Conservation (phyloP, 2,329 filamentous ascomycete genomes). For the Akanthomyces muscarius region DNA sequence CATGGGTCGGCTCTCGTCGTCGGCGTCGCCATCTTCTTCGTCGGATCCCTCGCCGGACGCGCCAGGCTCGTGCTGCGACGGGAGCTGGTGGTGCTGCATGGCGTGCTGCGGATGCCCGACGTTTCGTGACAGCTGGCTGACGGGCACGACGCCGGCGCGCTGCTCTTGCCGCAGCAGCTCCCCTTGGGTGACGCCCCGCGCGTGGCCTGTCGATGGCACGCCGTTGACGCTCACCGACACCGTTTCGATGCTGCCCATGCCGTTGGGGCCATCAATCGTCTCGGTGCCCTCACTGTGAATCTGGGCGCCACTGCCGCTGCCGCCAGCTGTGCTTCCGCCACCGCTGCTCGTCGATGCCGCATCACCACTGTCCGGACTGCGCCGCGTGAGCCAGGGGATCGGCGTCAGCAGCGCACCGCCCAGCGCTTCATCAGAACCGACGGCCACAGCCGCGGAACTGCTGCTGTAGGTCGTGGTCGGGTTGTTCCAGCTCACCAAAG, state of each 20-base stretch:
- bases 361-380: constrained; percentile 29
- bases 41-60: constrained; percentile 19
- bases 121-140: constrained; percentile 52
- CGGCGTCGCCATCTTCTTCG: constrained; percentile 17
- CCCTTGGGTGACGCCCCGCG: constrained; percentile 69
- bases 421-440: constrained; percentile 83
- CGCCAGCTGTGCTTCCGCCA: constrained; percentile 15
- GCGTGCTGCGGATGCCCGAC: constrained; percentile 26
- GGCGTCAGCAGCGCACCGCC: constrained; percentile 89
- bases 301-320: constrained; percentile 32
- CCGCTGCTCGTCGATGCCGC: constrained; percentile 19
- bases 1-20: constrained; percentile 16
- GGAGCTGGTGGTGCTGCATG: constrained; percentile 14
- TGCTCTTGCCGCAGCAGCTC: constrained; percentile 85
- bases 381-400: constrained; percentile 75
- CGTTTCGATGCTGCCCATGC: constrained; percentile 74
- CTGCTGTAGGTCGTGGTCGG: constrained; percentile 29
- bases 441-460: constrained; percentile 28
- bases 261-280: constrained; percentile 77
- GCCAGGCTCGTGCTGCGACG: constrained; percentile 11
- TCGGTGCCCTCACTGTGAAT: constrained; percentile 70
- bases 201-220: constrained; percentile 49
- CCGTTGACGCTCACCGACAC: constrained; percentile 74
- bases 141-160: constrained; percentile 72
- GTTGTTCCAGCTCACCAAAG: constrained; percentile 44